Base-by-base conservation (phyloP, 345 rosid genomes). In the Pistacia vera region DNA sequence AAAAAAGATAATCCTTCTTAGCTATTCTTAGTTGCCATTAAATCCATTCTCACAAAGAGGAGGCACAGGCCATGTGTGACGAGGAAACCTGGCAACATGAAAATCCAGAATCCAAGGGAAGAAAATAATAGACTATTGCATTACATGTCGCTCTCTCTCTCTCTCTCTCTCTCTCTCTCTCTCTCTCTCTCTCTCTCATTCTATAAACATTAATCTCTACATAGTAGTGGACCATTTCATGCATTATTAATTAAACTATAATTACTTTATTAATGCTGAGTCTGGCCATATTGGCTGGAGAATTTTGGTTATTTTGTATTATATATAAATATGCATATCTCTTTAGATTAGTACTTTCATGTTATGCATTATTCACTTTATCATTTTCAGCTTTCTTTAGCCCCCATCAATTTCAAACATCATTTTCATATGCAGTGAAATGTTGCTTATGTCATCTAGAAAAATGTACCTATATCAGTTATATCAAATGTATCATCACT, bases 71-170 rank as follows among this genome's bases (percentile, higher is more conserved):
- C 85, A 83, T 81, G 81, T 85, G 88, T 80, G 85, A 83, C 65
- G 80, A 78, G 81, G 88, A 83, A 87, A 83, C 69, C 76, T 80
- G 82, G 79, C 72, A 81, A 86, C 86, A 80, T 84, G 82, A 79
- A 82, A 84, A 61, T 25, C 79, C 81, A 77, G 82, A 81, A 81
- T 84, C 88, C 88, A 80, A 84, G 77, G 86, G 38, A 64, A 56
- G 16, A 73, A 71, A 79, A 49, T 54, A 60, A 70, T 72, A 36
- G 25, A 69, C 28, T 70, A 78, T 61, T 75, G 79, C 61, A 68
- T 80, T 72, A 48, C 18, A 68, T 73, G 63, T 67, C 48, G 65
- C 56, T 14, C 70, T 80, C 66, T 36, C 49, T 38, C 38, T 18
- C 35, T 2, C 75, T 13, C 66, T 36, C 48, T 38, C 38, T 18